Evolutionary conservation across 495 filamentous ascomycete species (phyloP), one percentile per base, ranked within the genome.

Genomic region (Trichoderma asperelloides): DNA sequence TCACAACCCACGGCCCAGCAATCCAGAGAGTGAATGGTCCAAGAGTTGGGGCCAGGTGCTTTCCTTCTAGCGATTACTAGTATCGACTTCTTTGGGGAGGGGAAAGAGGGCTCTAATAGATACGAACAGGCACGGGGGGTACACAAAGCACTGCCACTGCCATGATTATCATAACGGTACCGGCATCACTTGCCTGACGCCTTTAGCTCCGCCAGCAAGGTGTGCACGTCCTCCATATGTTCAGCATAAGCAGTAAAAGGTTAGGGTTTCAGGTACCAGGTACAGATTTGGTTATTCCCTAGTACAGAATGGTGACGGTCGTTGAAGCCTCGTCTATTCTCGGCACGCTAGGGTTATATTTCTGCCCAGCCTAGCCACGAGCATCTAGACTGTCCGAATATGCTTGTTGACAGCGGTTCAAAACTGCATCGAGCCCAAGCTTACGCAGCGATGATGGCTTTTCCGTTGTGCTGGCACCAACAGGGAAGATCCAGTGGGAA

Each of bases 211-310:
- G 55, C 55, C 55, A 30, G 16, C 55, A 60, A 28, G 55, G 55
- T 60, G 55, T 21, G 55, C 55, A 60, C 55, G 55, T 60, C 55
- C 55, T 60, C 55, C 27, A 4, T 21, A 60, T 28, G 23, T 30
- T 60, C 27, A 60, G 23, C 55, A 60, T 60, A 60, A 60, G 55
- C 55, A 25, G 55, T 60, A 60, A 60, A 8, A 18, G 25, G 55
- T 30, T 37, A 37, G 33, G 33, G 33, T 30, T 30, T 30, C 13
- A 25, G 55, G 55, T 60, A 28, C 28, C 55, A 60, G 55, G 55
- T 60, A 60, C 55, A 12, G 55, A 30, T 60, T 27, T 60, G 55
- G 23, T 60, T 28, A 30, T 13, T 60, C 55, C 23, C 23, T 28
- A 13, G 23, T 13, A 30, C 11, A 21, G 25, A 30, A 60, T 60